Conservation (phyloP, 1,284 basidiomycete species). For the Ganoderma multipileum region DNA sequence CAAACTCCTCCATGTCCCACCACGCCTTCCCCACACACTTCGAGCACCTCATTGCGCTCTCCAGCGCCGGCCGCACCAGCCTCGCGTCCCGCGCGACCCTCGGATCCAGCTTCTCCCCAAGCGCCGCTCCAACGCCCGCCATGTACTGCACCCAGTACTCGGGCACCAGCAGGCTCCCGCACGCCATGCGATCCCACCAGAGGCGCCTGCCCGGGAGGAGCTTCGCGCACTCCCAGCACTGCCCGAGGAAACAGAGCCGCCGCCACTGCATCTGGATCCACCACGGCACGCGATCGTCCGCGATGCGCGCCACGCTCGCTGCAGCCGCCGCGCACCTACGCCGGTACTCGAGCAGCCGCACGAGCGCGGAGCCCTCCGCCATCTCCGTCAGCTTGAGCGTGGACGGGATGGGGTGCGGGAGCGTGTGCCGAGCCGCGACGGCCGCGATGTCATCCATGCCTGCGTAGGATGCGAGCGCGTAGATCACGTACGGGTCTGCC, state of each 20-base stretch:
- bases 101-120: conserved; percentile 16
- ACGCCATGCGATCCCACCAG: conserved; percentile 16
- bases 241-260: conserved; percentile 25
- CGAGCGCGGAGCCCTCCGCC: conserved; percentile 9
- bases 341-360: conserved; percentile 19
- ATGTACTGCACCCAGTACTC: conserved; percentile 25
- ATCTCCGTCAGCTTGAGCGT: conserved; percentile 13
- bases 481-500: conserved; percentile 42
- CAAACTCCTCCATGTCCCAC: conserved; percentile 27
- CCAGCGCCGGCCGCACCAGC: conserved; percentile 14
- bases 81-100: conserved; percentile 12
- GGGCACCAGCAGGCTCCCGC: conserved; percentile 14
- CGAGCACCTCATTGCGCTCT: conserved; percentile 19
- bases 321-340: conserved; percentile 13
- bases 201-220: conserved; percentile 8
- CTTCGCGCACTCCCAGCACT: conserved; percentile 18
- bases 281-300: conserved; percentile 14
- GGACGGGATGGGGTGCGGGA: conserved; percentile 12
- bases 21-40: conserved; percentile 12
- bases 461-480: conserved; percentile 40
- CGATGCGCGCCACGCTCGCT: conserved; percentile 12
- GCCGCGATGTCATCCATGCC: conserved; percentile 18
- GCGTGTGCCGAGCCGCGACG: conserved; percentile 21
- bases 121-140: conserved; percentile 11
- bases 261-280: conserved; percentile 28